Evolutionary conservation across 257 asterid genomes (phyloP).

Genomic region (Nicotiana paniculata): DNA sequence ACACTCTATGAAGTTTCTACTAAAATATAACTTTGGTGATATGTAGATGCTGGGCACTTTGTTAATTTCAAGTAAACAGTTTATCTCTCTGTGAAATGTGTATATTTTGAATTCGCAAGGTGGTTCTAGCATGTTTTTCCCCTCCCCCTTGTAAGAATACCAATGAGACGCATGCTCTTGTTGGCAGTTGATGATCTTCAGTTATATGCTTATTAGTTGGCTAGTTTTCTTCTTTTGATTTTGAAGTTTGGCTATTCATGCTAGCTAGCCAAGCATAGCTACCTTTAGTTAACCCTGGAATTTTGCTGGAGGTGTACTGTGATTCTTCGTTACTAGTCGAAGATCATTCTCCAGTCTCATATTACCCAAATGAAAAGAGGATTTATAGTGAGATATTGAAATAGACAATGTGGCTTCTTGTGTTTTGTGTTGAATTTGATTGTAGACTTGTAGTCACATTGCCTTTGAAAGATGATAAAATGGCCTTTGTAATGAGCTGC

Average conservation of each 20-base stretch:
- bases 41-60: background rate
- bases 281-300: background rate
- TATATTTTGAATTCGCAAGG: background rate
- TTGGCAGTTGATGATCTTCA: background rate
- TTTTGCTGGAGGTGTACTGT: background rate
- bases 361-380: background rate
- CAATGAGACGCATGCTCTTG: background rate
- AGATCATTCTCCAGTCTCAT: background rate
- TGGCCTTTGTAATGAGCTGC: background rate
- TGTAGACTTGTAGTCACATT: background rate
- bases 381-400: background rate
- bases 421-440: background rate
- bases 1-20: background rate
- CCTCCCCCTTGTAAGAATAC: background rate
- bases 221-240: background rate
- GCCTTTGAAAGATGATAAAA: background rate
- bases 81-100: background rate
- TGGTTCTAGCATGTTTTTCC: background rate
- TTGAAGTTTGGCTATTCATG: background rate
- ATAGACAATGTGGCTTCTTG: background rate
- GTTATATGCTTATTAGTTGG: background rate
- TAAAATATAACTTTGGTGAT: background rate
- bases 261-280: background rate
- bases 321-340: background rate
- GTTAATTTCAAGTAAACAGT: background rate